phyloP scores from a whole-genome alignment of 2,329 filamentous ascomycete genomes.

The Fusarium virguliforme region DNA sequence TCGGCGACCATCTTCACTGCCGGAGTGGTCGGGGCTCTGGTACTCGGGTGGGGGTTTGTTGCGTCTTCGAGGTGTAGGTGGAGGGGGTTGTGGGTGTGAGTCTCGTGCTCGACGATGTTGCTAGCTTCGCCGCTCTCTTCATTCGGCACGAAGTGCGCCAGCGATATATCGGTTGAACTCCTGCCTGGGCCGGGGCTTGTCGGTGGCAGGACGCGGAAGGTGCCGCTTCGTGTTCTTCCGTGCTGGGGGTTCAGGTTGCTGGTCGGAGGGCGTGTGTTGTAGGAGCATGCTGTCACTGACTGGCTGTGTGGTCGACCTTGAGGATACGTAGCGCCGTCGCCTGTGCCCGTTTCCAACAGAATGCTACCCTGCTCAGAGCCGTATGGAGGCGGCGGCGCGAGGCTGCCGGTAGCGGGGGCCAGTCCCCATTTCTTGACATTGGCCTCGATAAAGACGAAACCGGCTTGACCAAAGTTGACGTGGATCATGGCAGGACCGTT shows the following conservation, averaged over 20 bases:
- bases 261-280: slow-evolving; percentile 60
- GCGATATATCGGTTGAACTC: slow-evolving; percentile 95
- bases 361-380: slow-evolving; percentile 98
- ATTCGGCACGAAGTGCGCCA: slow-evolving; percentile 84
- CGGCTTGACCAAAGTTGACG: slow-evolving; percentile 97
- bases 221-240: slow-evolving; percentile 82
- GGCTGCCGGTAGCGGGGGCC: slow-evolving; percentile 93
- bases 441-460: slow-evolving; percentile 98
- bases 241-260: slow-evolving; percentile 75
- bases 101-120: slow-evolving; percentile 49
- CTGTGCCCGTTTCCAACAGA: slow-evolving; percentile 86
- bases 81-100: slow-evolving; percentile 58
- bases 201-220: slow-evolving; percentile 81
- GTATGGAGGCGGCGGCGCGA: slow-evolving; percentile 96
- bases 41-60: slow-evolving; percentile 79
- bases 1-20: slow-evolving; percentile 70
- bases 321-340: slow-evolving; percentile 68
- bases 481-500: slow-evolving; percentile 94
- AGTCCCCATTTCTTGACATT: slow-evolving; percentile 99
- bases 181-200: slow-evolving; percentile 91
- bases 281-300: slow-evolving; percentile 59
- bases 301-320: slow-evolving; percentile 65
- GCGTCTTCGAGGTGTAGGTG: slow-evolving; percentile 67
- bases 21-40: slow-evolving; percentile 75
- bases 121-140: slow-evolving; percentile 79